Evolutionary conservation across 352 stramenopile genomes (phyloP), one percentile per base, ranked within the genome.

Genomic region (Globisporangium cylindrosporum): DNA sequence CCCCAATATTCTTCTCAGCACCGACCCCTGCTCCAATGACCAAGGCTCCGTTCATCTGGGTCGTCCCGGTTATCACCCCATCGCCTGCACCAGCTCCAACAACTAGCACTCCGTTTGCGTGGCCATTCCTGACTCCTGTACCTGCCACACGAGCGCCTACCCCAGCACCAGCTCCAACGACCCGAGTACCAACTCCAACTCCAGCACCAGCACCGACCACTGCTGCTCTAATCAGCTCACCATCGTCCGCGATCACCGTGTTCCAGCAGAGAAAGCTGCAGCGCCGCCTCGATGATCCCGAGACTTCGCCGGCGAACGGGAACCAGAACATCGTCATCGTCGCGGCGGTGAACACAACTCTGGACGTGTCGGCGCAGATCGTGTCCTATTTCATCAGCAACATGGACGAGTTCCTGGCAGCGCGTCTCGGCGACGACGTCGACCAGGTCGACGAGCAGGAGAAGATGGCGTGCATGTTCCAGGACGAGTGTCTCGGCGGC

Each of bases 401-500:
- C 32, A 38, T 6, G 32, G 32, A 38, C 32, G 32, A 38, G 32
- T 82, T 78, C 46, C 72, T 81, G 55, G 70, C 83, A 61, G 55
- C 75, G 65, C 82, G 74, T 38, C 72, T 68, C 24, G 75, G 76
- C 29, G 76, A 51, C 15, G 43, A 51, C 8, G 66, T 75, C 34
- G 8, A 41, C 34, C 34, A 38, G 32, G 34, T 41, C 34, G 8
- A 3, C 34, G 34, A 41, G 34, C 34, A 41, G 38, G 51, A 82
- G 68, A 74, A 70, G 49, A 82, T 88, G 71, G 32, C 71, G 60
- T 85, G 81, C 48, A 76, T 86, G 78, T 82, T 81, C 49, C 70
- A 88, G 48, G 67, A 85, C 38, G 66, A 82, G 36, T 90, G 81
- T 58, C 70, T 86, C 0, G 79, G 79, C 9, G 79, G 79, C 15